phyloP scores from a whole-genome alignment of 176 grass and related monocot species.

The Oryza glaberrima region DNA sequence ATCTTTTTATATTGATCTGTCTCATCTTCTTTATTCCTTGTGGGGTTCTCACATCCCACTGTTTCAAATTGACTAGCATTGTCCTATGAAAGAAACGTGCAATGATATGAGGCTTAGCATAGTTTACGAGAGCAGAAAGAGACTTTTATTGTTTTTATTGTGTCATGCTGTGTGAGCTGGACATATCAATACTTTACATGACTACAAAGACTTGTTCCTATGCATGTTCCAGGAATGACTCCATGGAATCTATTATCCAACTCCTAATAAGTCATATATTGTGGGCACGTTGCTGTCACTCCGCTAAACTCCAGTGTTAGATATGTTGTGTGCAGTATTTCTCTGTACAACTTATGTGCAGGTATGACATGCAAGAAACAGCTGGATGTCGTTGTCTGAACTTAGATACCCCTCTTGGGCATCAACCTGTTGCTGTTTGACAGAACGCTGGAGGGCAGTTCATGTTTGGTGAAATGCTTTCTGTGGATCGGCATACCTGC shows the following conservation, averaged over 20 bases:
- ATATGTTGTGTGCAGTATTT: background rate
- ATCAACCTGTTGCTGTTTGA: background rate
- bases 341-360: background rate
- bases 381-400: background rate
- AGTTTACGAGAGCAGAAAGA: background rate
- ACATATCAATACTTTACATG: background rate
- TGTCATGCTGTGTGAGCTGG: background rate
- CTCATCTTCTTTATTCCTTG: background rate
- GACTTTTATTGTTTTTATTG: background rate
- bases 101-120: background rate
- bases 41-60: background rate
- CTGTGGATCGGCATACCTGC: background rate
- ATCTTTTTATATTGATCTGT: background rate
- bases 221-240: background rate
- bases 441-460: background rate
- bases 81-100: background rate
- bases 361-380: background rate
- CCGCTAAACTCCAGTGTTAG: background rate
- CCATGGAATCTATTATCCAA: background rate
- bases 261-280: background rate
- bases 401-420: background rate
- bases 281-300: background rate
- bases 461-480: background rate
- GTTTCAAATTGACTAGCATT: background rate
- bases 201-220: background rate